Base-by-base conservation (phyloP, 345 rosid species). In the Bretschneidera sinensis region DNA sequence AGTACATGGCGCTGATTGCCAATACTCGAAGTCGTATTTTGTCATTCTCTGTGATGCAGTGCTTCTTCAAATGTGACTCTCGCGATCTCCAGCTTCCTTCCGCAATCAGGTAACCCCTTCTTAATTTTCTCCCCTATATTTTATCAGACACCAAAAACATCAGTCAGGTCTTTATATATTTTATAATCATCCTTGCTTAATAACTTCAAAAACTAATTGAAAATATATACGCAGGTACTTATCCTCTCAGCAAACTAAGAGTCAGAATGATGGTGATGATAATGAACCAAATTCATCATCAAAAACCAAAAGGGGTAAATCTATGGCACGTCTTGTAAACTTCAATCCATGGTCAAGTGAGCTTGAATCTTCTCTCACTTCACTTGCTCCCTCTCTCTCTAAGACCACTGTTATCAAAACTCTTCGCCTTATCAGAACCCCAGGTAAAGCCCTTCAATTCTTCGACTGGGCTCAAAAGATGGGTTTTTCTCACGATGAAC, bases 371-470 rank as follows among this genome's bases (percentile, higher is more conserved):
- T 77, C 84, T 17, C 85, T 91, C 39, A 67, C 82, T 23, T 80
- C 77, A 49, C 65, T 79, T 5, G 73, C 78, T 28, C 62, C 85
- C 6, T 56, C 84, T 20, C 57, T 81, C 47, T 82, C 96, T 16
- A 84, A 66, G 55, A 84, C 89, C 66, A 60, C 78, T 9, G 75
- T 86, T 52, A 55, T 77, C 50, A 86, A 84, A 63, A 77, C 79
- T 35, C 85, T 88, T 19, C 89, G 78, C 45, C 83, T 79, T 61
- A 63, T 85, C 56, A 83, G 56, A 65, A 28, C 14, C 65, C 84
- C 97, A 13, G 48, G 77, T 18, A 74, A 79, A 55, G 96, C 79
- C 34, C 83, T 91, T 16, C 65, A 65, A 0, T 91, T 91, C 80
- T 91, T 88, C 60, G 74, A 81, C 62, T 85, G 91, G 88, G 83